phyloP scores from a whole-genome alignment of 2,329 filamentous ascomycete genomes.

The Cladosporium oxysporum region DNA sequence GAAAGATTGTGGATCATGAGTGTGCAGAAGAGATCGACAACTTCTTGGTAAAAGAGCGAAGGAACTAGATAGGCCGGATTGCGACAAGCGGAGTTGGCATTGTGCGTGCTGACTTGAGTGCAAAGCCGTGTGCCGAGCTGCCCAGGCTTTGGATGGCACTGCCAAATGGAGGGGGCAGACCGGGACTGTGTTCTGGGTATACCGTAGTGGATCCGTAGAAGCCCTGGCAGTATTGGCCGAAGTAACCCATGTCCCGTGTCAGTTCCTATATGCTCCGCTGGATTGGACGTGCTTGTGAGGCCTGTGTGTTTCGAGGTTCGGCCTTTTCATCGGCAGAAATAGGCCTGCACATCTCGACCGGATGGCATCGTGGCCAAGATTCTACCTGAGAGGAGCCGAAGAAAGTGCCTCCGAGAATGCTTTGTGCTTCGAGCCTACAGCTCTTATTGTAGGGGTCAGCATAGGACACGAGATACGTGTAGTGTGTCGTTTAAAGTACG shows the following conservation, averaged over 20 bases:
- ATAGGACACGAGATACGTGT: too few species aligned
- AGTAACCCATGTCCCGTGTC: background rate
- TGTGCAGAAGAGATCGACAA: constrained; percentile 1
- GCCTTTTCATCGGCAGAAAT: background rate
- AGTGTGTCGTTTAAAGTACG: background rate
- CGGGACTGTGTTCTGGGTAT: background rate
- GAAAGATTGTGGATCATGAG: background rate
- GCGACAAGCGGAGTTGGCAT: constrained; percentile 17
- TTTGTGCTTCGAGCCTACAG: background rate
- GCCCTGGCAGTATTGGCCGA: constrained; percentile 2
- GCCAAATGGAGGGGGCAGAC: background rate
- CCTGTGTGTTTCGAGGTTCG: background rate
- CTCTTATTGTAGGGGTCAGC: background rate
- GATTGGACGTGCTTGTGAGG: background rate
- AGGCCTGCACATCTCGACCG: background rate
- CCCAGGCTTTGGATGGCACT: background rate
- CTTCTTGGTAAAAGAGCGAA: background rate
- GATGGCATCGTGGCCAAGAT: background rate
- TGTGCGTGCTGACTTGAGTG: background rate
- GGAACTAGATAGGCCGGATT: background rate
- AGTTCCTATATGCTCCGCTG: background rate
- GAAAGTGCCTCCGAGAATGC: background rate
- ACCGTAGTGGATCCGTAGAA: background rate
- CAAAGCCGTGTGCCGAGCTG: constrained; percentile 15
- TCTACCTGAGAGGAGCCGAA: background rate